Evolutionary conservation across 495 filamentous ascomycete genomes (phyloP), one percentile per base, ranked within the genome.

Genomic region (Extremus antarcticus): DNA sequence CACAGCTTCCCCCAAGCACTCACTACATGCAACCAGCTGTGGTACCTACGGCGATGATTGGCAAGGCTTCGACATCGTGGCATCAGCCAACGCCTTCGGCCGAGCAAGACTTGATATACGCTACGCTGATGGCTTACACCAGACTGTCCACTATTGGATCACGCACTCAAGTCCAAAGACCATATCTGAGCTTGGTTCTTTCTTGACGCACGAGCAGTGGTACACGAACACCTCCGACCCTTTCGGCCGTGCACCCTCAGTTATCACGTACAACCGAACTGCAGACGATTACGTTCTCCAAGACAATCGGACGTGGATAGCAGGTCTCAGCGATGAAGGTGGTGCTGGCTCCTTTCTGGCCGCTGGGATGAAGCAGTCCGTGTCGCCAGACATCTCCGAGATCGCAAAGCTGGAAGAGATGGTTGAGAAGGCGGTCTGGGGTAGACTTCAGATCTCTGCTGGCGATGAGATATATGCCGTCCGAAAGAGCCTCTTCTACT

Each of bases 271-370:
- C 56, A 75, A 79, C 43, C 67, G 69, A 45, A 68, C 71, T 11
- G 51, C 64, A 2, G 50, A 65, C 1, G 57, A 60, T 16, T 65
- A 68, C 21, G 74, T 76, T 38, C 61, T 69, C 1, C 75, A 79
- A 56, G 75, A 79, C 35, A 58, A 65, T 4, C 71, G 76, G 0
- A 74, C 75, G 19, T 79, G 76, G 76, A 76, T 78, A 22, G 69
- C 74, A 7, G 75, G 75, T 1, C 65, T 78, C 3, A 75, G 71
- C 55, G 74, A 78, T 51, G 76, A 79, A 68, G 76, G 71, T 17
- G 76, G 75, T 7, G 68, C 69, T 0, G 73, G 73, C 8, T 72
- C 70, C 10, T 77, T 71, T 32, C 63, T 76, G 0, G 70, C 75
- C 2, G 68, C 71, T 1, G 61, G 64, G 13, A 71, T 76, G 62